Evolutionary conservation across 2,329 filamentous ascomycete species (phyloP), one percentile per base, ranked within the genome.

Genomic region (Plectosphaerella sp.): DNA sequence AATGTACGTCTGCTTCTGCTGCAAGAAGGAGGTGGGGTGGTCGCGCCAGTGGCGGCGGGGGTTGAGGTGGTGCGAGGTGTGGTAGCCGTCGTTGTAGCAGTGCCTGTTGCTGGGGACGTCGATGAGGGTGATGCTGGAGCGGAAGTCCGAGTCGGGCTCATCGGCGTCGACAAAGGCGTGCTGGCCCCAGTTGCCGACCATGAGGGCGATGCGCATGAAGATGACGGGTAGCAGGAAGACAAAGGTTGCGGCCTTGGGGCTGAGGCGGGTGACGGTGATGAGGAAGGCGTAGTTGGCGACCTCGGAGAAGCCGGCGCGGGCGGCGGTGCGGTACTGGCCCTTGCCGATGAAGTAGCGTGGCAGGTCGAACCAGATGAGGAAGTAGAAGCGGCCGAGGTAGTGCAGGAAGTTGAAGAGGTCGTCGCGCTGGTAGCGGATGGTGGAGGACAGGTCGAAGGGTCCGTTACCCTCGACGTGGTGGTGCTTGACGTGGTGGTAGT

Each of bases 171-270:
- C 88, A 57, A 93, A 85, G 1, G 88, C 88, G 64, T 93, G 89
- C 64, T 93, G 89, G 4, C 87, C 89, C 87, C 88, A 93, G 64
- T 93, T 93, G 1, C 89, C 89, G 8, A 89, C 77, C 89, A 92
- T 93, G 57, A 93, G 67, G 0, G 84, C 88, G 16, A 89, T 59
- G 1, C 89, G 78, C 67, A 92, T 77, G 28, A 87, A 66, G 3
- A 80, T 58, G 18, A 92, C 74, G 0, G 89, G 89, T 2, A 91
- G 63, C 1, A 91, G 60, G 25, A 89, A 78, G 0, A 83, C 83
- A 59, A 87, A 89, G 5, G 82, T 62, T 0, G 86, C 80, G 0
- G 88, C 80, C 3, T 71, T 71, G 18, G 74, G 63, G 64, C 84
- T 80, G 47, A 77, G 66, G 7, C 64, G 69, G 53, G 77, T 78